Conservation (phyloP, 768 basidiomycete genomes). For the Lanmaoa rubissima region DNA sequence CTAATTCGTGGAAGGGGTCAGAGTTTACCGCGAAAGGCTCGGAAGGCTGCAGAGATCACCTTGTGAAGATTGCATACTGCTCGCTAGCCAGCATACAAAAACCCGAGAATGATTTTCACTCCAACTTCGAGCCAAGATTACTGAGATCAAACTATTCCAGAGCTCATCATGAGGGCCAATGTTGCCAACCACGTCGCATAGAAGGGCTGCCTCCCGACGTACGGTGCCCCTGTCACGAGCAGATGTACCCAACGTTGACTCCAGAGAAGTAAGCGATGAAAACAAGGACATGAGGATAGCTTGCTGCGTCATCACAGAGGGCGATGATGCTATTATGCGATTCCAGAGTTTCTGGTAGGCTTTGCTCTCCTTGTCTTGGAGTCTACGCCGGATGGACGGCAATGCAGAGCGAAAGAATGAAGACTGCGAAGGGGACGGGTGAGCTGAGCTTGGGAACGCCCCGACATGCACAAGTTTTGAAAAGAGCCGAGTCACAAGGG, state of each 20-base stretch:
- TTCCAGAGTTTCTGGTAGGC: conserved; percentile 54
- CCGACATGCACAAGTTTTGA: conserved; percentile 68
- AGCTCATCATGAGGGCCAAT: conserved; percentile 44
- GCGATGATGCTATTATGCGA: conserved; percentile 42
- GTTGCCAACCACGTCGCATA: conserved; percentile 54
- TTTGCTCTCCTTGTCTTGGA: conserved; percentile 23
- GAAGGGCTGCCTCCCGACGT: conserved; percentile 52
- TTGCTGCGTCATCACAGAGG: conserved; percentile 53
- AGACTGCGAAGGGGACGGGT: conserved; percentile 55
- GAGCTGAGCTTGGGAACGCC: conserved; percentile 53
- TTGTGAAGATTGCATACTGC: conserved; percentile 36
- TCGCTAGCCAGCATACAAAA: conserved; percentile 70
- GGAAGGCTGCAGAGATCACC: conserved; percentile 21
- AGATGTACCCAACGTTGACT: conserved; percentile 33
- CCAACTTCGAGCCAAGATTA: conserved; percentile 61
- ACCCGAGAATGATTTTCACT: conserved; percentile 54
- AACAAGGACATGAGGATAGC: conserved; percentile 61
- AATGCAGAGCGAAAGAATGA: conserved; percentile 65
- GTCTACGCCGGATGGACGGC: conserved; percentile 45
- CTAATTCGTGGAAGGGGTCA: conserved; percentile 26
- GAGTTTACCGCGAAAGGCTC: neutral
- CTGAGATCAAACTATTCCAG: conserved; percentile 46
- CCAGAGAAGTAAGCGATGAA: conserved; percentile 38
- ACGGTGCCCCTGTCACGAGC: conserved; percentile 40
- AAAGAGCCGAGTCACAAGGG: conserved; percentile 49